Evolutionary conservation across 2,329 filamentous ascomycete genomes (phyloP).

Genomic region (Fusarium sp.): DNA sequence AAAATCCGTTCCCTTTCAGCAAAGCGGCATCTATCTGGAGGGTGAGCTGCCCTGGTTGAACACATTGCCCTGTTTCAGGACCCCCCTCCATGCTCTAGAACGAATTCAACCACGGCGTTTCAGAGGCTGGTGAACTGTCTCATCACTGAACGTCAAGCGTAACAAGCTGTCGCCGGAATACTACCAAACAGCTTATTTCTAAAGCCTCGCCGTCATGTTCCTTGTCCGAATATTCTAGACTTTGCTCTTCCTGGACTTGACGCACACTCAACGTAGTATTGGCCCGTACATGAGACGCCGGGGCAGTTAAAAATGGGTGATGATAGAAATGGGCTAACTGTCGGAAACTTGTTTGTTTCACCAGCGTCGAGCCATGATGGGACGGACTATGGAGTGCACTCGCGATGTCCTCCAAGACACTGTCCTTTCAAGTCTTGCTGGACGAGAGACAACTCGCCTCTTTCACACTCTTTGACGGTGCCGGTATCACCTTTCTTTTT

Average conservation of each 20-base stretch:
- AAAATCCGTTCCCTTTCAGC: too few relatives aligned
- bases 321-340: neutral
- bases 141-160: slow-evolving; percentile 29
- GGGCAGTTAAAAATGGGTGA: neutral
- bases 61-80: neutral
- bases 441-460: slow-evolving; percentile 26
- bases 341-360: slow-evolving; percentile 34
- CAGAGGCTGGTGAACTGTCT: slow-evolving; percentile 39
- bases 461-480: slow-evolving; percentile 29
- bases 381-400: slow-evolving; percentile 11
- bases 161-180: slow-evolving; percentile 23
- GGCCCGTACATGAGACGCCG: slow-evolving; percentile 24
- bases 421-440: slow-evolving; percentile 19
- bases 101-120: slow-evolving; percentile 40
- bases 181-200: slow-evolving; percentile 18
- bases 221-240: slow-evolving; percentile 28
- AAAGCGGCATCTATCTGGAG: too few relatives aligned
- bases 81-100: slow-evolving; percentile 18
- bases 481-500: slow-evolving; percentile 26
- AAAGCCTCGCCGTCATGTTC: slow-evolving; percentile 6
- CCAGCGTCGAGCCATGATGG: slow-evolving; percentile 19
- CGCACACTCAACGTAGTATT: slow-evolving; percentile 15
- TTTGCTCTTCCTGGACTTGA: neutral
- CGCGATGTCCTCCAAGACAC: slow-evolving; percentile 12
- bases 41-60: neutral